Evolutionary conservation across 2,329 filamentous ascomycete species (phyloP).

Genomic region (Colletotrichum spaethianum): DNA sequence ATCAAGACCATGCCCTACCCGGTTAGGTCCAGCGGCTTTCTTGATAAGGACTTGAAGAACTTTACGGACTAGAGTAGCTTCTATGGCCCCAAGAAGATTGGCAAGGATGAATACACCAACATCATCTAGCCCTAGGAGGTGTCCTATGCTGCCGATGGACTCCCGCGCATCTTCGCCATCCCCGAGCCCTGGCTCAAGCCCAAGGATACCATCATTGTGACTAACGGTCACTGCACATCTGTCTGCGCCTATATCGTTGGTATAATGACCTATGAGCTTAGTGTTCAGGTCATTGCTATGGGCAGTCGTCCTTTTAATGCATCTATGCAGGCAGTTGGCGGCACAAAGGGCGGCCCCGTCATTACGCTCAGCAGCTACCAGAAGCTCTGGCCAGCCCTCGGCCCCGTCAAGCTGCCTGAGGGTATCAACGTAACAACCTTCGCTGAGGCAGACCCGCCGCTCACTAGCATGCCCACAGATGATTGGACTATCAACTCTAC

Average conservation of each 20-base stretch:
- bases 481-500: constrained; percentile 38
- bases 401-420: neutral
- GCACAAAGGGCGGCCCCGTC: constrained; percentile 69
- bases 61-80: no score
- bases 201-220: constrained; percentile 44
- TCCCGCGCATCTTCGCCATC: constrained; percentile 9
- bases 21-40: no score
- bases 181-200: constrained; percentile 50
- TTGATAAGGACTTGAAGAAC: no score
- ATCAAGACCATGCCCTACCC: no score
- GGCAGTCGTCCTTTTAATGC: constrained; percentile 70
- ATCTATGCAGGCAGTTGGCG: constrained; percentile 75
- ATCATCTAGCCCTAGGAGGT: constrained; percentile 20
- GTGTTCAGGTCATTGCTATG: constrained; percentile 70
- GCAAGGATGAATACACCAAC: no score
- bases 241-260: constrained; percentile 43
- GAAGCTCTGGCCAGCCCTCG: neutral
- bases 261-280: constrained; percentile 65
- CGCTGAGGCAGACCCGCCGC: constrained; percentile 2
- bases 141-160: constrained; percentile 3
- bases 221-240: constrained; percentile 44
- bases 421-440: constrained; percentile 28
- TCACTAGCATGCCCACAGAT: constrained; percentile 12
- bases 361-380: constrained; percentile 42
- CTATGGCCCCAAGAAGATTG: no score